These are phyloP conservation scores for Metschnikowia henanensis DNA, from an alignment of 805 yeast genomes.

Conservation along the genomic window DNA sequence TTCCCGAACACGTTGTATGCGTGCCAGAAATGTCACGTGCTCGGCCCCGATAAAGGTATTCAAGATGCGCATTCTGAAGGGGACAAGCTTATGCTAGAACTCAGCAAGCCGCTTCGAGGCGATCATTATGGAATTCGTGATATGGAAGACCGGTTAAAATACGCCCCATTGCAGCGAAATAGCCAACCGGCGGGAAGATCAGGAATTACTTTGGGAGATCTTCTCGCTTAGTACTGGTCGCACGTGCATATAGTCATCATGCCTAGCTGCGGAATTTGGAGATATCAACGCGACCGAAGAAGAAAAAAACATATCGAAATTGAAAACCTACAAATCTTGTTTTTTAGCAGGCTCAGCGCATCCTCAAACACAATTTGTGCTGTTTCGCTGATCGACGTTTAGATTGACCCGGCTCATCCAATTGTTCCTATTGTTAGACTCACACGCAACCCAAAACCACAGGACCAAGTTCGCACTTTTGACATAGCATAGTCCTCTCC, in stretches of 20 bases:
- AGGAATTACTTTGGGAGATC: conserved; percentile 9
- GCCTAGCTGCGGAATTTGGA: too few species aligned
- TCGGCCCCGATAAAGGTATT: conserved; percentile 18
- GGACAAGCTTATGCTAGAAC: conserved; percentile 15
- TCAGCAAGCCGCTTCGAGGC: conserved; percentile 33
- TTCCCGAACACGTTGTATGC: not conserved
- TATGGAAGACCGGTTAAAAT: conserved; percentile 11
- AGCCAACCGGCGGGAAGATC: conserved; percentile 6
- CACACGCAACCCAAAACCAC: too few species aligned
- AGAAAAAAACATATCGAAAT: conserved; percentile 1
- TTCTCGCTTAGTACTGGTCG: conserved; percentile 3
- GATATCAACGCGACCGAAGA: conserved; percentile 6
- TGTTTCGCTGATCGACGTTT: not conserved
- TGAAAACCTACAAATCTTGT: too few species aligned
- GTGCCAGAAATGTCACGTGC: conserved; percentile 34
- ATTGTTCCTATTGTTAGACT: too few species aligned
- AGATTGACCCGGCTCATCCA: too few species aligned
- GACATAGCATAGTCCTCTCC: not conserved
- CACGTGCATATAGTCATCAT: conserved; percentile 9
- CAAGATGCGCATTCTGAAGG: conserved; percentile 17
- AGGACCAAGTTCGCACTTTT: too few species aligned
- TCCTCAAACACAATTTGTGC: not conserved
- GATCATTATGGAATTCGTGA: conserved; percentile 31
- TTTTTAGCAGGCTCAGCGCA: not conserved
- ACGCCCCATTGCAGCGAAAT: conserved; percentile 2